A percentile compares a stretch with the other conserved stretches of the same genome.
phyloP scores from a whole-genome alignment of 1,284 basidiomycete genomes.

The Ustilago nuda region DNA sequence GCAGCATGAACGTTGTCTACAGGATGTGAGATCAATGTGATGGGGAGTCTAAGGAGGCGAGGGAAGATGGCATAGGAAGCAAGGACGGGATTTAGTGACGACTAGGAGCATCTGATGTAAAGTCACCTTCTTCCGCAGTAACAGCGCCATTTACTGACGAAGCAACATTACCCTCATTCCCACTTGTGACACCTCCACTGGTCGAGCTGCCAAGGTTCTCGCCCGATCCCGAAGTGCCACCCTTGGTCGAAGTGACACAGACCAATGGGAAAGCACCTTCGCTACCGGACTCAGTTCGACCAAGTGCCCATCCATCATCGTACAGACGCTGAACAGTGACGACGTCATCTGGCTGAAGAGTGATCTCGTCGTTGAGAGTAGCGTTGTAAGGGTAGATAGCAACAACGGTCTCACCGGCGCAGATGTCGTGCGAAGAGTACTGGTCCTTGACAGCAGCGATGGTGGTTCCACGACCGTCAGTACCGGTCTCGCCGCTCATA shows the following conservation, averaged over 20 bases:
- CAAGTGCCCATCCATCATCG: constrained; percentile 65
- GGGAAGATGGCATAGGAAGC: not conserved
- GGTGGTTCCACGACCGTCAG: constrained; percentile 60
- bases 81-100: not conserved
- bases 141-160: constrained; percentile 56
- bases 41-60: not conserved
- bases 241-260: constrained; percentile 60
- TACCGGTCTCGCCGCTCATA: constrained; percentile 53
- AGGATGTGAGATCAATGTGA: not conserved
- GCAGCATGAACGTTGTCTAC: not conserved
- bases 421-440: constrained; percentile 64
- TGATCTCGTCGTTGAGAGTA: constrained; percentile 63
- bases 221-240: constrained; percentile 48
- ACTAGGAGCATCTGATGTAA: constrained; percentile 22
- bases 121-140: constrained; percentile 55
- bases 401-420: constrained; percentile 59
- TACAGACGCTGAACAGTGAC: constrained; percentile 60
- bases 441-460: constrained; percentile 62
- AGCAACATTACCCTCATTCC: constrained; percentile 51
- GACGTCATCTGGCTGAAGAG: constrained; percentile 59
- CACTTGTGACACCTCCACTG: constrained; percentile 50
- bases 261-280: constrained; percentile 64
- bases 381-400: constrained; percentile 67
- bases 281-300: constrained; percentile 43
- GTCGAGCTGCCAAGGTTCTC: constrained; percentile 39